Evolutionary conservation across 2,329 filamentous ascomycete species (phyloP).

Genomic region (Aspergillus transmontanensis): DNA sequence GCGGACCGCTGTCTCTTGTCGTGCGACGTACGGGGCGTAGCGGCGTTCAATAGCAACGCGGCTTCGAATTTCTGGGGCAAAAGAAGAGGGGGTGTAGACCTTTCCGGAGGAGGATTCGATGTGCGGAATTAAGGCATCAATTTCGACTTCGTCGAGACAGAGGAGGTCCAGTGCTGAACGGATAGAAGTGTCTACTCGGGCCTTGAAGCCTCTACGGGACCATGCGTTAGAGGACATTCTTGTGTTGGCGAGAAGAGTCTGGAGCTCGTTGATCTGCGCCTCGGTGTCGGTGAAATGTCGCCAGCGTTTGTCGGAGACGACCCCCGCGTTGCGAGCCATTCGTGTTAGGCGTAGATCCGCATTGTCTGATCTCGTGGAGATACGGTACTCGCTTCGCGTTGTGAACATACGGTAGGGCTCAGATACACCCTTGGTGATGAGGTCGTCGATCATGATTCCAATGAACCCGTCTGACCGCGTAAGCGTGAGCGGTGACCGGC

Average conservation of each 20-base stretch:
- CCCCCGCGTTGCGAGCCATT: constrained; percentile 73
- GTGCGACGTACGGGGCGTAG: constrained; percentile 83
- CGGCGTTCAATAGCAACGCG: constrained; percentile 79
- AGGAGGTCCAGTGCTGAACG: constrained; percentile 80
- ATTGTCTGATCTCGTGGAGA: constrained; percentile 90
- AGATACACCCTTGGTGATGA: constrained; percentile 93
- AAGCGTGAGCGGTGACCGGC: constrained; percentile 67
- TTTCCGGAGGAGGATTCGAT: constrained; percentile 45
- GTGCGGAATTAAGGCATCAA: constrained; percentile 59
- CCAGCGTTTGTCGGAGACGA: constrained; percentile 82
- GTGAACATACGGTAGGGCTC: constrained; percentile 99
- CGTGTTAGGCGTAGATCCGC: constrained; percentile 84
- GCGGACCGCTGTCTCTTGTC: constrained; percentile 68
- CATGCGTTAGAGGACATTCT: constrained; percentile 65
- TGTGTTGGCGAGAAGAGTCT: constrained; percentile 60
- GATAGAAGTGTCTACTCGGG: constrained; percentile 66
- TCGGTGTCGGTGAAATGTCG: constrained; percentile 65
- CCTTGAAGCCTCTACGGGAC: constrained; percentile 69
- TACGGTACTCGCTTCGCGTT: constrained; percentile 89
- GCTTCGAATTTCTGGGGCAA: constrained; percentile 59
- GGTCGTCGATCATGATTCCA: constrained; percentile 97
- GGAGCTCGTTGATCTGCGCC: constrained; percentile 68
- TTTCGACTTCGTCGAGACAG: constrained; percentile 62
- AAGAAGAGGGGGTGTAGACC: constrained; percentile 53
- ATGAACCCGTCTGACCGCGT: constrained; percentile 90